Evolutionary conservation across 192 early-diverging fungal genomes (phyloP), one percentile per base, ranked within the genome.

Genomic region (Backusella macrospora): DNA sequence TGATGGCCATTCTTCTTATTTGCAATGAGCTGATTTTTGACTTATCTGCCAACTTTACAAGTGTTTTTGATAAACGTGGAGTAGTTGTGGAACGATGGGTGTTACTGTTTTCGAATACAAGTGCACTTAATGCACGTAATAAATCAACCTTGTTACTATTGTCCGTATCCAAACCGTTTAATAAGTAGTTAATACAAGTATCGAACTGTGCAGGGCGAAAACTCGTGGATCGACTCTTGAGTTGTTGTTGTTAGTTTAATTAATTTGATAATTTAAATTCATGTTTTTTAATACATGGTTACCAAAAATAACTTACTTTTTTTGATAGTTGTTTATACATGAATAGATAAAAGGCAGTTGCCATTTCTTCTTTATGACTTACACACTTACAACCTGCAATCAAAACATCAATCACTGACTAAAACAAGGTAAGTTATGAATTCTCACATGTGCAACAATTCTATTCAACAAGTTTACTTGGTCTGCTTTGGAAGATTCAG

Each of bases 1-100:
- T 87, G 69, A 93, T 77, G 1, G 91, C 88, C 87, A 92, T 90
- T 42, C 87, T 73, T n/a, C 86, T 79, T 21, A 79, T 62, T 66
- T 89, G 81, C 9, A 81, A 62, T 1, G 80, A 74, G 59, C 55
- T 74, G 18, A 65, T 65, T 23, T 59, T 59, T 4, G 76, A 65
- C 43, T 42, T 69, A 9, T 71, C 63, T 1, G 77, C 76, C 5
- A 76, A 40, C 4, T 40, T 43, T 6, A 80, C 26, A 21, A 89
- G 65, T 18, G 71, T 77, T 13, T 59, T 29, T 7, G 76, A 68
- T 7, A 84, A 45, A 37, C 79, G 72, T 18, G 69, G 10, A 26
- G 26, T 59, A 1, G 43, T 12, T 42, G 38, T 18, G 21, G 12
- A 8, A 4, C 21, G 18, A 23, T 23, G 16, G 43, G 76, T 70